These are phyloP conservation scores for Xylariaceae sp. DNA, from an alignment of 2,329 filamentous ascomycete species.

Conservation along the genomic window DNA sequence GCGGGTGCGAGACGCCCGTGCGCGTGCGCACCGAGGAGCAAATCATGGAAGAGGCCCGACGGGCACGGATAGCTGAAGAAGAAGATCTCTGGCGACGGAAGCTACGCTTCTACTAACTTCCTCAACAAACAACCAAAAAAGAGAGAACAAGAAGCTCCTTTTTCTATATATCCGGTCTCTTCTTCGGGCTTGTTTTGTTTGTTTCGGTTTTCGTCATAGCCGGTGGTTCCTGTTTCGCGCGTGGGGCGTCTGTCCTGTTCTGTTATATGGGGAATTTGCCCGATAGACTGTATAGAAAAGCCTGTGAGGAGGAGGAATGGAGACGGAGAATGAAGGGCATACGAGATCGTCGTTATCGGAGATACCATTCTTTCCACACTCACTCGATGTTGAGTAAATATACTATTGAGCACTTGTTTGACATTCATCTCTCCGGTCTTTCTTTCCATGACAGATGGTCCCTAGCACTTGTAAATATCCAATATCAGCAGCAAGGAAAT, in stretches of 20 bases:
- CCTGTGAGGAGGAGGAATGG: not conserved
- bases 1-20: constrained; percentile 53
- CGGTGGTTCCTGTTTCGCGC: constrained; percentile 3
- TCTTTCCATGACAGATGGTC: not conserved
- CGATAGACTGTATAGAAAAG: not conserved
- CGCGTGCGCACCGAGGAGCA: constrained; percentile 32
- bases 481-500: not conserved
- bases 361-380: constrained; percentile 10
- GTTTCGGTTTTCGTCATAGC: constrained; percentile 5
- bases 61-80: constrained; percentile 33
- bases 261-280: not conserved
- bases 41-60: constrained; percentile 23
- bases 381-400: constrained; percentile 18
- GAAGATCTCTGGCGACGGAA: constrained; percentile 48
- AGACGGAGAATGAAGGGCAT: not conserved
- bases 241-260: not conserved
- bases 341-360: not conserved
- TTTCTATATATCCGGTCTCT: not conserved
- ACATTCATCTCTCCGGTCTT: not conserved
- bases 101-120: constrained; percentile 33
- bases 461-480: not conserved
- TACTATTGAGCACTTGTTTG: constrained; percentile 25
- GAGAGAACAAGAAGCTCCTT: not conserved
- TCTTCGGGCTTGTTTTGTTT: not conserved
- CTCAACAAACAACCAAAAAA: not conserved